Conservation (phyloP, 352 stramenopile genomes). For the Phytopythium ostracodes region DNA sequence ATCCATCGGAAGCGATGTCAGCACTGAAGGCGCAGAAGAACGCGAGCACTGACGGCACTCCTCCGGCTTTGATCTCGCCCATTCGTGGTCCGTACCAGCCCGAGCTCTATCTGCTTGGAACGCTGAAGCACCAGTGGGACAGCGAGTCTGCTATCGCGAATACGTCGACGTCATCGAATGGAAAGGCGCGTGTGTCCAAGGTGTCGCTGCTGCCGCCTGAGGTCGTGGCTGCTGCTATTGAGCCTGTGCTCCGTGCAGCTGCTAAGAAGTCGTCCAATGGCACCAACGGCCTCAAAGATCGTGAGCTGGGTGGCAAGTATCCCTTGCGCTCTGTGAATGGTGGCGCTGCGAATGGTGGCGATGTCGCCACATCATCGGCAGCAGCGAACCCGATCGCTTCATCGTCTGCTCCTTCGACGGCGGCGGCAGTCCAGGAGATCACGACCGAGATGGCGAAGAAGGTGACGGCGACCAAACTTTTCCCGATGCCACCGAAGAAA, state of each 20-base stretch:
- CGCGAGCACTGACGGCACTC: not conserved
- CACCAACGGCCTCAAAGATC: conserved; percentile 13
- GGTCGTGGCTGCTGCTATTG: conserved; percentile 4
- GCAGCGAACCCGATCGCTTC: not conserved
- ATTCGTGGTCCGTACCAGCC: conserved; percentile 52
- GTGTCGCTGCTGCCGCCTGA: conserved; percentile 7
- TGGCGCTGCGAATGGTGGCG: conserved; percentile 1
- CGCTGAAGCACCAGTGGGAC: conserved; percentile 48
- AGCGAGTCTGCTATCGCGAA: not conserved
- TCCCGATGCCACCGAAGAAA: conserved; percentile 76
- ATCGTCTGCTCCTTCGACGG: conserved; percentile 12
- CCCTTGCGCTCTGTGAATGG: conserved; percentile 32
- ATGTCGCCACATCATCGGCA: not conserved
- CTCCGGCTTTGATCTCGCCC: conserved; percentile 7
- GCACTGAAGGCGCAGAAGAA: conserved; percentile 50
- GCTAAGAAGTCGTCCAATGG: conserved; percentile 12
- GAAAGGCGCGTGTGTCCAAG: conserved; percentile 3
- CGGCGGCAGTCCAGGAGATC: conserved; percentile 31
- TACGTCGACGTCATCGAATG: conserved; percentile 1
- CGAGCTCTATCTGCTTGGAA: conserved; percentile 34
- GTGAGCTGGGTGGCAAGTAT: conserved; percentile 48
- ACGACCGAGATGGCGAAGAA: conserved; percentile 39
- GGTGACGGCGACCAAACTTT: conserved; percentile 44
- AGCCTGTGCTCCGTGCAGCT: not conserved
- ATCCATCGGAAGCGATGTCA: conserved; percentile 79